Evolutionary conservation across 140 eudicot species (phyloP), one percentile per base, ranked within the genome.

Genomic region (Senecio squalidus): DNA sequence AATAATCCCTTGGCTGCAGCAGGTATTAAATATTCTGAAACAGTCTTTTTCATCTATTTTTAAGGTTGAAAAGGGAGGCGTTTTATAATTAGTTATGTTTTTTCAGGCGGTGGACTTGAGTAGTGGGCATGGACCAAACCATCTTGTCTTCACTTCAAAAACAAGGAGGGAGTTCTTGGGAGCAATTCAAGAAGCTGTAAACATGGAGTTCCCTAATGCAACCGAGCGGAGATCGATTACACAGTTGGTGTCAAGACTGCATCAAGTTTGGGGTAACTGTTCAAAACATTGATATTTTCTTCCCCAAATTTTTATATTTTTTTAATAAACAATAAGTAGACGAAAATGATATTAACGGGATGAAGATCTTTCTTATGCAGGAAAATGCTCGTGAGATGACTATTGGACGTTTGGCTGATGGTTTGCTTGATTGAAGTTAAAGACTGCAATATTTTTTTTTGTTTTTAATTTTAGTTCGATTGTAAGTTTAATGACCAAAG

Each of bases 1-100:
- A 0, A 74, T 86, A 46, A 74, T 90, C 48, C 95, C 97, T 48
- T 90, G 97, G 97, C 63, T 90, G 67, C 95, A 83, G 46, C 97
- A 90, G 90, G 97, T 73, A 77, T 69, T 55, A 9, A 6, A 68
- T 36, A 33, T 30, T 46, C 50, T 58, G 5, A 10, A 27, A 15
- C 24, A 40, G 8, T 59, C 6, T 7, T 58, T 6, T 39, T 4
- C 2, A 6, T 43, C 10, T 6, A 33, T 7, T 36, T 36, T 10
- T 36, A 8, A 36, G 43, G 34, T 51, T 14, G 1, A 26, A 26
- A 51, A 14, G 25, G 10, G 49, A 0, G 5, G 2, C 15, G 49
- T 17, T 6, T 26, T 51, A 51, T 26, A 27, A 0, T 9, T 45
- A 4, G 8, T 44, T 17, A 44, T 51, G 14, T 16, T 55, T 51